phyloP scores from a whole-genome alignment of 805 yeast genomes.

The Tetrapisispora phaffii region DNA sequence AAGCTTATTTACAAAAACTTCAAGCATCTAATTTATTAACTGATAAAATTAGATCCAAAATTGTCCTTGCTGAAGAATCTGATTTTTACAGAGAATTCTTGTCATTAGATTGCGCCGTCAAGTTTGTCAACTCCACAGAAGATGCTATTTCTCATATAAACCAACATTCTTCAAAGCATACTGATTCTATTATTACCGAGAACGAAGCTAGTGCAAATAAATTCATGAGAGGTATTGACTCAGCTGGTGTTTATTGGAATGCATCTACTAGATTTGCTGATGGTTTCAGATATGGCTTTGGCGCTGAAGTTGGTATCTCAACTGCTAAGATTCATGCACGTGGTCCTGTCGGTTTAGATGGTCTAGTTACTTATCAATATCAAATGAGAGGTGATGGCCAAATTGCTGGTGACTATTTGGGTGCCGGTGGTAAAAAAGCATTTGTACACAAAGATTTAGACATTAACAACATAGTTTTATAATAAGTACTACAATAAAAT shows the following conservation, averaged over 20 bases:
- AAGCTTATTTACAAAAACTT: conserved; percentile 19
- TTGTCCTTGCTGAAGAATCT: conserved; percentile 35
- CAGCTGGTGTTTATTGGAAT: conserved; percentile 97
- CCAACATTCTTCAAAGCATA: conserved; percentile 87
- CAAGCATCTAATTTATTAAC: conserved; percentile 7
- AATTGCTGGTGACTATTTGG: conserved; percentile 80
- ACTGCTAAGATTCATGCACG: conserved; percentile 96
- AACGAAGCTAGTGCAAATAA: conserved; percentile 57
- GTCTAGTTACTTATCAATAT: conserved; percentile 91
- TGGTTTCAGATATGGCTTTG: conserved; percentile 97
- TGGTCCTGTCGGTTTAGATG: conserved; percentile 98
- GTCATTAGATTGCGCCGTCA: conserved; percentile 73
- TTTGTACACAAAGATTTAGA: conserved; percentile 66
- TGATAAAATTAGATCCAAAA: conserved; percentile 18
- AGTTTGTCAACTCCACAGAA: conserved; percentile 44
- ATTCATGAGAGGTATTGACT: conserved; percentile 79
- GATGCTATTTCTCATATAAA: conserved; percentile 85
- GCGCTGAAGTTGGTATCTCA: conserved; percentile 96
- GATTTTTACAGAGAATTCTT: conserved; percentile 81
- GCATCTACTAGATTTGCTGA: conserved; percentile 96
- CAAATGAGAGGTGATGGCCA: conserved; percentile 90
- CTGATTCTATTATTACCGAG: conserved; percentile 84
- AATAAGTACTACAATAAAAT: conserved; percentile 2
- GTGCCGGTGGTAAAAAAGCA: conserved; percentile 78
- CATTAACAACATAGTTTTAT: conserved; percentile 25